Evolutionary conservation across 306 rosid genomes (phyloP), one percentile per base, ranked within the genome.

Genomic region (Oemleria cerasiformis): DNA sequence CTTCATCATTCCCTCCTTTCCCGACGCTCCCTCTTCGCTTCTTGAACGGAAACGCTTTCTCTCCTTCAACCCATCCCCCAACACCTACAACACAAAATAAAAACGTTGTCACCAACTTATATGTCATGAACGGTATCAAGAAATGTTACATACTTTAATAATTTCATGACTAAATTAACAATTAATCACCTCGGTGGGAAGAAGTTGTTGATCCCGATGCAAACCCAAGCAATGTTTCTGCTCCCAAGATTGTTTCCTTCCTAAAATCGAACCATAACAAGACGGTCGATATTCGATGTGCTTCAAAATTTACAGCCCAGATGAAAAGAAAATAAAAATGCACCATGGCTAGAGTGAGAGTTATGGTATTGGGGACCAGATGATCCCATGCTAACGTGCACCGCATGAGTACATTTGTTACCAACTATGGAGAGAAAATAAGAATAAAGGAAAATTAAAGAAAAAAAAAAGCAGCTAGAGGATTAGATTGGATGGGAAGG

Each of bases 31-130:
- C 90, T 75, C 89, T 83, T 21, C 96, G 67, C 79, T 92, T 92
- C 92, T 92, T 92, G 1, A 82, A 71, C 2, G 96, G 98, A 65
- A 92, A 78, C 21, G 78, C 84, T 76, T 79, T 84, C 86, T 92
- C 97, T 78, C 87, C 91, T 5, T 86, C 92, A 6, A 73, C 75
- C 93, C 96, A 89, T 79, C 80, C 73, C 53, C 82, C 88, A 70
- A 77, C 71, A 65, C 51, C 79, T 79, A 47, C 6, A 0, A 30
- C 36, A 30, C 36, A 30, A 30, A 30, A 30, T 30, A 2, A 30
- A 30, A 30, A 30, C 36, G 36, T 30, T 30, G 36, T 30, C 36
- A 30, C 36, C 36, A 30, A 30, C 36, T 30, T 30, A 2, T 4
- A 30, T 30, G 36, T 30, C 36, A 30, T 30, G 36, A 55, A 30